Base-by-base conservation (phyloP, 23 red algal species). In the Porphyridium purpureum region DNA sequence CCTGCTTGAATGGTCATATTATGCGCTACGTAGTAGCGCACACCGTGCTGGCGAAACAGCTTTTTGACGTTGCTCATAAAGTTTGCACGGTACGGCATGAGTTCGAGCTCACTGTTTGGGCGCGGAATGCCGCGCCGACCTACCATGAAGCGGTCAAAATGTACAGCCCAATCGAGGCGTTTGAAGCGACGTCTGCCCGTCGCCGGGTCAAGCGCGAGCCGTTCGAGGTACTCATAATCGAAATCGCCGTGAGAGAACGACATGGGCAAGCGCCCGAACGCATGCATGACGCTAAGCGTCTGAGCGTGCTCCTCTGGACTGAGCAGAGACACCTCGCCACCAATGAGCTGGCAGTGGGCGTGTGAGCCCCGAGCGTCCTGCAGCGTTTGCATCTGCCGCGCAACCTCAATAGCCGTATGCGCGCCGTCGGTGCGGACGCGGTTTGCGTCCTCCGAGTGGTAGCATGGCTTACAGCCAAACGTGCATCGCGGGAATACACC, bases 191-290 rank as follows among this genome's bases (percentile, higher is more conserved):
- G 79, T 5, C 34, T 46, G 8, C 67, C 67, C 11, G 11, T 44
- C 22, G 32, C 47, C 11, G 50, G 15, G 8, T 35, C 4, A n/a
- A 84, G 21, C 20, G 79, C 79, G 5, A 84, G 47, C 4, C 69
- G 61, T 20, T 61, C 36, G 5, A 84, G 35, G 47, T 84, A 84
- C 17, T 72, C 79, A 38, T 67, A 84, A n/a, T 66, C 61, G 29
- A 84, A 84, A 49, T 84, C 79, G 35, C 79, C 79, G 38, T 84
- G 79, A 4, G 68, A 55, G 44, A 84, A 84, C 31, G 66, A 73
- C 79, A 84, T 84, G 9, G 79, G 79, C 41, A 84, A 55, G 55
- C 79, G 79, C 4, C 79, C 79, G 29, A 65, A 84, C 27, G 69
- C 67, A 54, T 64, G 67, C 79, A 84, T 84, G 29, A 69, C 67